A percentile compares a stretch with the other conserved stretches of the same genome.
phyloP scores from a whole-genome alignment of 331 rosid genomes.

The Quercus phellos region DNA sequence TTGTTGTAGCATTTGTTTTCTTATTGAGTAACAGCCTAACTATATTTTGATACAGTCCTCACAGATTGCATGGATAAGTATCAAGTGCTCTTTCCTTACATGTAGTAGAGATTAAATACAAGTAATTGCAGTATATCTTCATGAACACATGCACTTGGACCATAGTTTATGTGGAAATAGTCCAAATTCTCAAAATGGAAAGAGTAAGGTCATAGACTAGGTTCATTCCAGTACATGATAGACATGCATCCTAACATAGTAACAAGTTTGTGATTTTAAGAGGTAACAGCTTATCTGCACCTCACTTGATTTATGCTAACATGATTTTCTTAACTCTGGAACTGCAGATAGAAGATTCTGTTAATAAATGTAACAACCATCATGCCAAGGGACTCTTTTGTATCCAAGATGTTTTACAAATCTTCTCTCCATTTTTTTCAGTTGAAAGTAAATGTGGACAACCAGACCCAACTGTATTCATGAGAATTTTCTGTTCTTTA shows the following conservation, averaged over 20 bases:
- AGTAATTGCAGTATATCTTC: no score
- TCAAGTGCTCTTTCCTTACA: no score
- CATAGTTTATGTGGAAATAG: no score
- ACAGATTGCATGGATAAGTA: no score
- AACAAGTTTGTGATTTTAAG: neutral
- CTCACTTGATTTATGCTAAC: neutral
- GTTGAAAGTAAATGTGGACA: neutral
- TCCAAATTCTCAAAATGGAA: no score
- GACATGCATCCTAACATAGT: neutral
- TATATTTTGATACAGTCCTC: no score
- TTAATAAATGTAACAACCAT: neutral
- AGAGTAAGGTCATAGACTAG: neutral
- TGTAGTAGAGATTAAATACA: no score
- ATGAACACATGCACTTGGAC: no score
- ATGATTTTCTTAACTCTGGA: neutral
- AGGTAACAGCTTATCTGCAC: no score
- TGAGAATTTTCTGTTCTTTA: neutral
- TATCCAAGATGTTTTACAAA: neutral
- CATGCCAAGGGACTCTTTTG: neutral
- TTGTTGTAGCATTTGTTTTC: neutral
- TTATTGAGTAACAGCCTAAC: no score
- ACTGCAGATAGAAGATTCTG: conserved; percentile 17
- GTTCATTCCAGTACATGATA: neutral
- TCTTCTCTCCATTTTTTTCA: neutral
- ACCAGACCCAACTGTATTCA: neutral